Conservation (phyloP, 1,139 yeast species). For the Debaryomyces subglobosus region DNA sequence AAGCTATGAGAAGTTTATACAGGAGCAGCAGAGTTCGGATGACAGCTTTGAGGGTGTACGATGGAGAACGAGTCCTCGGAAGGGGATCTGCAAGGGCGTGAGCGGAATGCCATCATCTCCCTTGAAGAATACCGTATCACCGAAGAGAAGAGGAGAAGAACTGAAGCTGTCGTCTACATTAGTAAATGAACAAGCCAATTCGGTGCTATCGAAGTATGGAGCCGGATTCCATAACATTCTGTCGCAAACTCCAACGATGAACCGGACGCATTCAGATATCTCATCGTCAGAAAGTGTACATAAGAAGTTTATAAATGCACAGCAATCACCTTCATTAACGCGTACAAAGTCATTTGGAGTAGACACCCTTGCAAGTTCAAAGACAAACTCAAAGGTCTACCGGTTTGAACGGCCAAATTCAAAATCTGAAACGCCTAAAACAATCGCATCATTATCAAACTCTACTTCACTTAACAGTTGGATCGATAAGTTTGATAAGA, state of each 20-base stretch:
- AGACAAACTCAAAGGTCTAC: conserved; percentile 6
- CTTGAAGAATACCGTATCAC: conserved; percentile 24
- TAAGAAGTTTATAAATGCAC: conserved; percentile 8
- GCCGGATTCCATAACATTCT: conserved; percentile 30
- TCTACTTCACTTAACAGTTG: conserved; percentile 27
- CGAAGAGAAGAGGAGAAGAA: conserved; percentile 4
- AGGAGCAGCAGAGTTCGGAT: conserved; percentile 41
- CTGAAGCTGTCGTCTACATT: conserved; percentile 19
- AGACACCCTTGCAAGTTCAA: conserved; percentile 15
- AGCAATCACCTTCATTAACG: conserved; percentile 24
- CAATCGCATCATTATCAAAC: conserved; percentile 8
- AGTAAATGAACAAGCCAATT: conserved; percentile 36
- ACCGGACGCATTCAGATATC: conserved; percentile 33
- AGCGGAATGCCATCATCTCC: conserved; percentile 38
- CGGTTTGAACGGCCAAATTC: conserved; percentile 5
- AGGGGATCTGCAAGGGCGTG: conserved; percentile 8
- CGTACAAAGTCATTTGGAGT: conserved; percentile 37
- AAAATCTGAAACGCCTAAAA: conserved; percentile 4
- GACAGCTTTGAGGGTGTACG: conserved; percentile 51
- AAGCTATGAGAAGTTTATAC: conserved; percentile 7
- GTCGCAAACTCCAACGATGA: conserved; percentile 27
- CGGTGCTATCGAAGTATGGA: conserved; percentile 45
- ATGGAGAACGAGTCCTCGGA: conserved; percentile 42
- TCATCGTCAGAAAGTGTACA: conserved; percentile 18
- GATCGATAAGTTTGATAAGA: conserved; percentile 37